Conservation (phyloP, 768 basidiomycete genomes). For the Leccinellum luteum region DNA sequence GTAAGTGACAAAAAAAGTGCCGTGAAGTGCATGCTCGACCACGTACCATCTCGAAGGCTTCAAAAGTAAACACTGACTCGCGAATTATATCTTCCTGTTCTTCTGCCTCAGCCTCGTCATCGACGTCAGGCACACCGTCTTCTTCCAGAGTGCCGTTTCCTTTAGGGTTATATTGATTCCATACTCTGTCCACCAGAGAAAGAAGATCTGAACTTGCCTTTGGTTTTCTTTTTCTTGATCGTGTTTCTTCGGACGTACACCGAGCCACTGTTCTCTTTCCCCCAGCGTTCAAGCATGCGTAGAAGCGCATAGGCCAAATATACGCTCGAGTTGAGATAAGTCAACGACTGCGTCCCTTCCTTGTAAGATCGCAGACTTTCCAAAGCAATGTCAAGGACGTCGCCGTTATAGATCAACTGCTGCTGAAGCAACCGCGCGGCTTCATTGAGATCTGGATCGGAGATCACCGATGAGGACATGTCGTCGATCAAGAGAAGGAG, state of each 20-base stretch:
- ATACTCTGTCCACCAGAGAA: slow-evolving; percentile 15
- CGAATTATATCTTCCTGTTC: slow-evolving; percentile 63
- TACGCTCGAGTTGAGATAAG: slow-evolving; percentile 86
- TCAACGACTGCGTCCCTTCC: slow-evolving; percentile 71
- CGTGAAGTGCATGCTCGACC: slow-evolving; percentile 14
- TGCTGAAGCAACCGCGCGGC: slow-evolving; percentile 81
- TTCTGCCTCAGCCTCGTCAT: slow-evolving; percentile 58
- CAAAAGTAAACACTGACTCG: slow-evolving; percentile 91
- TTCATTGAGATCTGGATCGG: slow-evolving; percentile 52
- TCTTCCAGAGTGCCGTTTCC: slow-evolving; percentile 46
- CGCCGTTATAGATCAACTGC: slow-evolving; percentile 93
- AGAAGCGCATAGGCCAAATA: slow-evolving; percentile 83
- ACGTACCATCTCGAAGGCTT: slow-evolving; percentile 83
- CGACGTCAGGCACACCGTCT: slow-evolving; percentile 66
- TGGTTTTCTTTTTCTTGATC: slow-evolving; percentile 52
- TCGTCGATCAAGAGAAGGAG: slow-evolving; percentile 84
- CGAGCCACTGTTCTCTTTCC: slow-evolving; percentile 59
- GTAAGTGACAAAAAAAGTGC: slow-evolving; percentile 15
- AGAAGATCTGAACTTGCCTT: slow-evolving; percentile 38
- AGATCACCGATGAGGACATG: slow-evolving; percentile 58
- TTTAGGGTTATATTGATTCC: slow-evolving; percentile 17
- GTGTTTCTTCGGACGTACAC: slow-evolving; percentile 72
- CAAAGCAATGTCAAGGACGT: slow-evolving; percentile 85
- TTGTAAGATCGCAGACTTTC: slow-evolving; percentile 77
- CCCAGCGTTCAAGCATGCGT: slow-evolving; percentile 86